Base-by-base conservation (phyloP, 169 alveolate species). In the Plasmodium vivax region DNA sequence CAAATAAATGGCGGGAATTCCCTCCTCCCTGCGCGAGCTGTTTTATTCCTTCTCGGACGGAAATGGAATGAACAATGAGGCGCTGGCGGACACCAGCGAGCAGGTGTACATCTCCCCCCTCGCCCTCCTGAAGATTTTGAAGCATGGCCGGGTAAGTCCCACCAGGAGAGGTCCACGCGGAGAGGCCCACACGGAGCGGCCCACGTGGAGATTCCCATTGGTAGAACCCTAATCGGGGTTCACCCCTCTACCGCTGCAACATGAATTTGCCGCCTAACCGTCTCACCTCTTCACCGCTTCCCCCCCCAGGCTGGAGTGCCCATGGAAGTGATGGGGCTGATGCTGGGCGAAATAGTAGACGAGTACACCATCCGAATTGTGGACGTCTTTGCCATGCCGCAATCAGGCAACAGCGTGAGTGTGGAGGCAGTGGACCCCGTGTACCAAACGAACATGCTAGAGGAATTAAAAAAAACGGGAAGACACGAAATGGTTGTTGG, bases 351-450 rank as follows among this genome's bases (percentile, higher is more conserved):
- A 92, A 98, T 99, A 95, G 98, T 99, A 14, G 99, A 99, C 96
- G 99, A 99, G 93, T 99, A 99, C 94, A 98, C 99, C n/a, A 99
- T 99, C 81, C 97, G 98, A 79, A 99, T 99, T n/a, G 99, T 99
- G 68, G 99, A 99, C 97, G 99, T 99, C 9, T 99, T 99, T 95
- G 99, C 99, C 10, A 99, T 99, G 99, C 99, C 99, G 58, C 99
- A 99, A 97, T 98, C 99, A 23, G 99, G 99, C 92, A 97, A 98
- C 95, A 97, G 99, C 84, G 99, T 99, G 41, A 97, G 99, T 80
- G 99, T 99, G 80, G 99, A 99, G 97, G 99, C 99, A 10, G 99
- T 99, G 34, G 99, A 99, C 95, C 99, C 99, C 23, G 99, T 99
- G 2, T 99, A 98, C 97, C 99, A 99, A 97, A 98, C 99, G 14